These are phyloP conservation scores for Moelleriella libera DNA, from an alignment of 2,329 filamentous ascomycete species.

Conservation along the genomic window DNA sequence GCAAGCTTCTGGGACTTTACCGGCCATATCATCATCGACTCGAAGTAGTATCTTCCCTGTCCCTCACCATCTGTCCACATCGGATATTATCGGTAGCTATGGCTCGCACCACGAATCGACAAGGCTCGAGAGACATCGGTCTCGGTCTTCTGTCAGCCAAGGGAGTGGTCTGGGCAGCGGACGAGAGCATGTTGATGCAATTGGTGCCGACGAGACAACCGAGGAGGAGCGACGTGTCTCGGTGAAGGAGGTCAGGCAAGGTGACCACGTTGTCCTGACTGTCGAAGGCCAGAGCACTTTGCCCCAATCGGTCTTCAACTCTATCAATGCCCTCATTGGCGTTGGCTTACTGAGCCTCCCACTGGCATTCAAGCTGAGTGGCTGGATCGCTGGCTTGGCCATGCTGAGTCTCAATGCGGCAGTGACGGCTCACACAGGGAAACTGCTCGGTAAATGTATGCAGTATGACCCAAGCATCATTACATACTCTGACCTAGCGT, in stretches of 20 bases:
- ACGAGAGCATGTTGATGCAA: slow-evolving; percentile 18
- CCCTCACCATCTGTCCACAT: slow-evolving; percentile 48
- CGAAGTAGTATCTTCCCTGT: slow-evolving; percentile 37
- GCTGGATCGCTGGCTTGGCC: slow-evolving; percentile 70
- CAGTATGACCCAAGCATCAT: slow-evolving; percentile 74
- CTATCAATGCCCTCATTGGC: slow-evolving; percentile 83
- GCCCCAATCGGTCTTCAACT: slow-evolving; percentile 93
- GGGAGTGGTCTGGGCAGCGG: slow-evolving; percentile 11
- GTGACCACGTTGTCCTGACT: slow-evolving; percentile 70
- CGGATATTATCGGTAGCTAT: slow-evolving; percentile 61
- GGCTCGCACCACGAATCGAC: slow-evolving; percentile 40
- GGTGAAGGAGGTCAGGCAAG: slow-evolving; percentile 81
- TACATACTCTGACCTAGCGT: slow-evolving; percentile 89
- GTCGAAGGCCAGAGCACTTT: slow-evolving; percentile 90
- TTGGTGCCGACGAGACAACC: slow-evolving; percentile 12
- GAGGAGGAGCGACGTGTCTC: slow-evolving; percentile 50
- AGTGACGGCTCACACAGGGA: slow-evolving; percentile 76
- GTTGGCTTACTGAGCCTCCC: slow-evolving; percentile 82
- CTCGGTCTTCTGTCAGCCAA: slow-evolving; percentile 32
- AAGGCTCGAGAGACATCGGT: slow-evolving; percentile 13
- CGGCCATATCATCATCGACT: slow-evolving; percentile 13
- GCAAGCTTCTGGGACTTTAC: slow-evolving; percentile 17
- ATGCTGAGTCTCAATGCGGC: slow-evolving; percentile 62
- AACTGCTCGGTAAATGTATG: slow-evolving; percentile 74
- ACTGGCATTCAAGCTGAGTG: slow-evolving; percentile 73